phyloP scores from a whole-genome alignment of 1,284 basidiomycete species.

The Rhizoctonia solani region DNA sequence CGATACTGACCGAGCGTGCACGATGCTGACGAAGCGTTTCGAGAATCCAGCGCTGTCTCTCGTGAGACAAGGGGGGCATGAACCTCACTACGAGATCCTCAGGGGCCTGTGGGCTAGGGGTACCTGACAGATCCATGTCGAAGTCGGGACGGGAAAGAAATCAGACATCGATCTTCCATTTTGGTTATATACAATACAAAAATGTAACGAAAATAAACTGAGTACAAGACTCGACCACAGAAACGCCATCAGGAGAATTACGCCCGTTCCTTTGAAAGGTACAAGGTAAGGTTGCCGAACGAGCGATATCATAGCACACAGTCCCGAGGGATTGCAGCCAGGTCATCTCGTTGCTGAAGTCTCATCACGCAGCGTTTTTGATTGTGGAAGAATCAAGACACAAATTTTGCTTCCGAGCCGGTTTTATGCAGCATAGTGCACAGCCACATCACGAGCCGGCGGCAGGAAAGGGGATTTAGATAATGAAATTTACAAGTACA shows the following conservation, averaged over 20 bases:
- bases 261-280: slow-evolving; percentile 34
- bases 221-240: slow-evolving; percentile 1
- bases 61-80: slow-evolving; percentile 20
- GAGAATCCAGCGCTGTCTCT: slow-evolving; percentile 30
- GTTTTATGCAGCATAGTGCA: not conserved
- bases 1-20: slow-evolving; percentile 22
- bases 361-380: slow-evolving; percentile 35
- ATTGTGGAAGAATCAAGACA: slow-evolving; percentile 33
- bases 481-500: not conserved
- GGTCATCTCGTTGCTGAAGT: slow-evolving; percentile 32
- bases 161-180: slow-evolving; percentile 2
- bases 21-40: slow-evolving; percentile 22
- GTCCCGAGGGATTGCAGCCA: slow-evolving; percentile 18
- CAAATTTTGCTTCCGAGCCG: slow-evolving; percentile 25
- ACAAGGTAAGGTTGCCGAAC: slow-evolving; percentile 35
- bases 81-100: slow-evolving; percentile 23
- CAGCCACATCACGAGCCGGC: slow-evolving; percentile 26
- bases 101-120: not conserved
- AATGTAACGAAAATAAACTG: not conserved
- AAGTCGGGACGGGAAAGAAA: not conserved
- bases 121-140: not conserved
- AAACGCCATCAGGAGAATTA: slow-evolving; percentile 35
- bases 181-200: not conserved
- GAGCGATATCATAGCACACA: slow-evolving; percentile 32
- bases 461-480: not conserved